Evolutionary conservation across 345 rosid species (phyloP).

Genomic region (Viola odorata): DNA sequence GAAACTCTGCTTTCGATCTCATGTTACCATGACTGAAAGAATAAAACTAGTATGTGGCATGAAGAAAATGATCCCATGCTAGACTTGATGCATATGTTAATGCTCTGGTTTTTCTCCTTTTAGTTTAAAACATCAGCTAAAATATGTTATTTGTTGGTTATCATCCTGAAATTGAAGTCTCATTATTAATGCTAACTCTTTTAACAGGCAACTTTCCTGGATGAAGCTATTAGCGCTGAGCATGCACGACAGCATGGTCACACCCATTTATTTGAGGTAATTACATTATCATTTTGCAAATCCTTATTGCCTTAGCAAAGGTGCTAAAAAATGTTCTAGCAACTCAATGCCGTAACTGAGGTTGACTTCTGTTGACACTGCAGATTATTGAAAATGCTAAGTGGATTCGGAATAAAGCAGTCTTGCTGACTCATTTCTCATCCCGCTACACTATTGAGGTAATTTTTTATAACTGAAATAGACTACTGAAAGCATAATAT

Average conservation of each 20-base stretch:
- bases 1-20: too few species aligned
- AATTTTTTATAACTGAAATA: constrained; percentile 17
- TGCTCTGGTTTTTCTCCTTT: background rate
- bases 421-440: constrained; percentile 82
- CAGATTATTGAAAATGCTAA: constrained; percentile 81
- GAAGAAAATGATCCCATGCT: too few species aligned
- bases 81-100: too few species aligned
- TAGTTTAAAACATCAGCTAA: too few species aligned
- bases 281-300: constrained; percentile 9
- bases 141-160: too few species aligned
- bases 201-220: constrained; percentile 85
- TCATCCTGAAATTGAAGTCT: constrained; percentile 6
- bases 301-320: background rate
- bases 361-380: too few species aligned
- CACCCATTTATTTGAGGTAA: constrained; percentile 79
- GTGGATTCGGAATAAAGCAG: constrained; percentile 81
- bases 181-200: constrained; percentile 8
- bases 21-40: too few species aligned
- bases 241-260: constrained; percentile 84
- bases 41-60: too few species aligned
- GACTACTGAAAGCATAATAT: background rate
- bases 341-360: background rate
- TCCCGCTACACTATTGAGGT: constrained; percentile 88
- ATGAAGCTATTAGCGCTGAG: constrained; percentile 57
- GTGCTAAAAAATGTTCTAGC: background rate